Conservation (phyloP, 2,329 filamentous ascomycete genomes). For the Lecanicillium sp. region DNA sequence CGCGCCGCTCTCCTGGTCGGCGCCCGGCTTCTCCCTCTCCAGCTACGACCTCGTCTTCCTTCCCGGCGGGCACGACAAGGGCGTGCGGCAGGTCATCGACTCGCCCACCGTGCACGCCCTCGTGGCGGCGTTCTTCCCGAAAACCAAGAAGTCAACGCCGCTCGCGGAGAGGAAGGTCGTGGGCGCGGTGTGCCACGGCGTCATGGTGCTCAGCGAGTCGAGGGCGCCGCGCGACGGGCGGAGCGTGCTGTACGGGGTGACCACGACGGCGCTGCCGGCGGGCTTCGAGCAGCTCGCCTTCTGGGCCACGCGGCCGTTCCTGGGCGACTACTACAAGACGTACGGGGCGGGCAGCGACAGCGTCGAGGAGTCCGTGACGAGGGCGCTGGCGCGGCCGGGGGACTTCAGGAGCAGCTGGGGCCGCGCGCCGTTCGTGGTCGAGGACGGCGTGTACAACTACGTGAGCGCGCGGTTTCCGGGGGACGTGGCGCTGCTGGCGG, state of each 20-base stretch:
- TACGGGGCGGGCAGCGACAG: slow-evolving; percentile 45
- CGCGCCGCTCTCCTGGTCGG: slow-evolving; percentile 39
- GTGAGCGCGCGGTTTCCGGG: slow-evolving; percentile 41
- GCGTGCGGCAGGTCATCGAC: slow-evolving; percentile 45
- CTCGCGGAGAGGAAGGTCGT: slow-evolving; percentile 38
- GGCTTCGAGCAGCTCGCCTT: slow-evolving; percentile 44
- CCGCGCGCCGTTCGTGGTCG: slow-evolving; percentile 40
- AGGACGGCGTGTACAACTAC: slow-evolving; percentile 44
- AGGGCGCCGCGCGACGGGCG: slow-evolving; percentile 31
- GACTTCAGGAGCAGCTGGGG: slow-evolving; percentile 41
- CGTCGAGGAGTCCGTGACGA: slow-evolving; percentile 40
- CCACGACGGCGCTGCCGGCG: slow-evolving; percentile 43
- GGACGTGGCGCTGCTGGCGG: slow-evolving; percentile 36
- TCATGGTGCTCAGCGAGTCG: slow-evolving; percentile 42
- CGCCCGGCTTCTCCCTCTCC: slow-evolving; percentile 37
- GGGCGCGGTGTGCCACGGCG: slow-evolving; percentile 47
- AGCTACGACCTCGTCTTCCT: slow-evolving; percentile 43
- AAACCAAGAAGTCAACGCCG: slow-evolving; percentile 33
- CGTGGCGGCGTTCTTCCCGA: slow-evolving; percentile 41
- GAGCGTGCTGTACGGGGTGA: slow-evolving; percentile 41
- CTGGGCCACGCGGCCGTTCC: slow-evolving; percentile 40
- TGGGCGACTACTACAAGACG: slow-evolving; percentile 53
- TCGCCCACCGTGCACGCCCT: slow-evolving; percentile 38
- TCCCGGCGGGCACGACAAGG: slow-evolving; percentile 48
- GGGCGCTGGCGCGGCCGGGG: slow-evolving; percentile 33